Base-by-base conservation (phyloP, 2,329 filamentous ascomycete species). In the Cladophialophora carrionii region DNA sequence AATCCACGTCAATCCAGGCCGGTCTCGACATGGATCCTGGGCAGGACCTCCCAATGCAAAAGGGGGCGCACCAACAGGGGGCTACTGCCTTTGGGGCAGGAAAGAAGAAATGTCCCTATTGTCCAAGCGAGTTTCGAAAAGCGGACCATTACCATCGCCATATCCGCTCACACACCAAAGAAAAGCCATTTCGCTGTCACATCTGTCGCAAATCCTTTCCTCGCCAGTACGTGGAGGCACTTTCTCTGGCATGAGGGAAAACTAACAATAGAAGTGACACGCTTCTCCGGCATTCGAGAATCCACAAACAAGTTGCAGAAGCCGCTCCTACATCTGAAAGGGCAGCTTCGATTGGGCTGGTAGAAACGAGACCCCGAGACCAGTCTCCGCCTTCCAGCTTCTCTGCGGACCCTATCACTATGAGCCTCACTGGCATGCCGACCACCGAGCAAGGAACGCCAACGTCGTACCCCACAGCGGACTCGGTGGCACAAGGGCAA, bases 101-200 rank as follows among this genome's bases (percentile, higher is more conserved):
- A 17, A 43, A 64, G 46, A 57, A 57, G 34, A 46, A 60, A 29
- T 74, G 72, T 54, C 66, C 70, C 12, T 71, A 70, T 66, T 74
- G 72, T 59, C 64, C 62, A 20, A 60, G 64, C 31, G 64, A 62
- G 2, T 75, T 75, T 52, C 61, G 61, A 2, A 75, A 74, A 61
- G 72, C 71, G 17, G 74, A 75, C 46, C 74, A 75, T 59, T 71
- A 74, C 31, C 62, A 72, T 24, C 67, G 74, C 6, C 74, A 75
- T 66, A 69, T 74, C 12, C 69, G 73, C 32, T 70, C 70, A 14
- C 74, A 75, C 48, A 75, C 73, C 1, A 73, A 72, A 51, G 73
- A 75, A 62, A 75, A 72, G 64, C 74, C 74, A 5, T 75, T 75
- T 55, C 34, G 32, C 17, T 75, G 73, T 58, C 57, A 57, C 29